Conservation (phyloP, 1,284 basidiomycete species). For the Sanguinoderma infundibulare region DNA sequence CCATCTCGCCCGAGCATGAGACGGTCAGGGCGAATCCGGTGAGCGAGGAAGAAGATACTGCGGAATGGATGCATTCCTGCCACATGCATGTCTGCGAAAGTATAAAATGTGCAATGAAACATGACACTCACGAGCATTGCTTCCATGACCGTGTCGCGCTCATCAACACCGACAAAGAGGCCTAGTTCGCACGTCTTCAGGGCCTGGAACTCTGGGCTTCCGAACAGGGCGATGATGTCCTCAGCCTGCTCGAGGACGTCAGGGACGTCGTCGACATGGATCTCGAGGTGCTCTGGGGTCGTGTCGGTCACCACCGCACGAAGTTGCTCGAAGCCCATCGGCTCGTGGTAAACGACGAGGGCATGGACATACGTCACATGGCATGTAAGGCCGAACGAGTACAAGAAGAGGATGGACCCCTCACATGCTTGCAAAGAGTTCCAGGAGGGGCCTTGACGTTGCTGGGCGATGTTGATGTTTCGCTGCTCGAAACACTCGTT, state of each 20-base stretch:
- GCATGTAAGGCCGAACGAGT: background rate
- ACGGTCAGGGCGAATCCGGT: background rate
- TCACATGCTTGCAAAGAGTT: background rate
- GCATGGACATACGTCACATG: background rate
- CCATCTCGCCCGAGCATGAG: too few species aligned
- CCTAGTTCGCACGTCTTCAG: background rate
- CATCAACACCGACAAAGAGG: background rate
- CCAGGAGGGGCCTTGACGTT: background rate
- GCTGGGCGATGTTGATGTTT: background rate
- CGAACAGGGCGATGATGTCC: background rate
- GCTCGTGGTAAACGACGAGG: background rate
- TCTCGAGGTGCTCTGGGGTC: background rate
- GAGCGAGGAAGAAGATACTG: background rate
- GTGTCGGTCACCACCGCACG: background rate
- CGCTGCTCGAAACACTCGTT: background rate
- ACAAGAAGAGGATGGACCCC: background rate
- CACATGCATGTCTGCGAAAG: background rate
- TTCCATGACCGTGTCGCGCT: background rate
- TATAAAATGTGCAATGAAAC: background rate
- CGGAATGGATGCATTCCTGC: background rate
- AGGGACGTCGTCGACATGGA: background rate
- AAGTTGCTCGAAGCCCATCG: background rate
- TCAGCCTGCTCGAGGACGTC: background rate
- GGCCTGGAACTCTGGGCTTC: background rate
- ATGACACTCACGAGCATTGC: background rate